A percentile compares a stretch with the other conserved stretches of the same genome.
phyloP scores from a whole-genome alignment of 2,329 filamentous ascomycete genomes.

The Xylaria hypoxylon region DNA sequence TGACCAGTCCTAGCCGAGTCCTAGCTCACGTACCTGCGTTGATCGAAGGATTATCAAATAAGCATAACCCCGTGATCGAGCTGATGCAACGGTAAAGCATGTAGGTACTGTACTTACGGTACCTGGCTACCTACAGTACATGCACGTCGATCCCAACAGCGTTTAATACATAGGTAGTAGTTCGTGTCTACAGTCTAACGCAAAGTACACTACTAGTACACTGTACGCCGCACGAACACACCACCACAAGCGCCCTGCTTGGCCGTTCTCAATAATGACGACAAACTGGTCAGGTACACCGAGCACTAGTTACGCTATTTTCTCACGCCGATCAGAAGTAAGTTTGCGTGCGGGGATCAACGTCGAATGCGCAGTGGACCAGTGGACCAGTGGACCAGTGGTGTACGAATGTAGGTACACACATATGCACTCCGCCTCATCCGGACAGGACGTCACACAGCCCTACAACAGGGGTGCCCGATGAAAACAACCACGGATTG shows the following conservation, averaged over 20 bases:
- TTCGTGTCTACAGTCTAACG: slow-evolving; percentile 1
- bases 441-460: slow-evolving; percentile 26
- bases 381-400: too few species aligned
- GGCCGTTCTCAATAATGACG: slow-evolving; percentile 20
- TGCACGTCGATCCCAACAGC: slow-evolving; percentile 28
- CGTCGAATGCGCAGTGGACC: background rate
- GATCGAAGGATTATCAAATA: slow-evolving; percentile 20
- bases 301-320: slow-evolving; percentile 27
- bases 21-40: slow-evolving; percentile 34
- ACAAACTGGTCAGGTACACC: slow-evolving; percentile 16
- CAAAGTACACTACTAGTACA: background rate
- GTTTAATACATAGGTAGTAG: too few species aligned
- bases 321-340: slow-evolving; percentile 29
- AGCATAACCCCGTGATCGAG: slow-evolving; percentile 29
- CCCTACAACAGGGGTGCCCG: slow-evolving; percentile 24
- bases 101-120: slow-evolving; percentile 35
- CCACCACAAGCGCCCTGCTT: slow-evolving; percentile 9
- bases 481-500: slow-evolving; percentile 2
- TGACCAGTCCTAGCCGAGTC: slow-evolving; percentile 17
- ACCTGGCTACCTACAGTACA: slow-evolving; percentile 10
- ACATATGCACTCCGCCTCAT: slow-evolving; percentile 32
- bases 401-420: background rate
- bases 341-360: slow-evolving; percentile 10
- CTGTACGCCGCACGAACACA: background rate
- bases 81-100: slow-evolving; percentile 29